Conservation (phyloP, 176 grass and related monocot genomes). For the Typha latifolia region DNA sequence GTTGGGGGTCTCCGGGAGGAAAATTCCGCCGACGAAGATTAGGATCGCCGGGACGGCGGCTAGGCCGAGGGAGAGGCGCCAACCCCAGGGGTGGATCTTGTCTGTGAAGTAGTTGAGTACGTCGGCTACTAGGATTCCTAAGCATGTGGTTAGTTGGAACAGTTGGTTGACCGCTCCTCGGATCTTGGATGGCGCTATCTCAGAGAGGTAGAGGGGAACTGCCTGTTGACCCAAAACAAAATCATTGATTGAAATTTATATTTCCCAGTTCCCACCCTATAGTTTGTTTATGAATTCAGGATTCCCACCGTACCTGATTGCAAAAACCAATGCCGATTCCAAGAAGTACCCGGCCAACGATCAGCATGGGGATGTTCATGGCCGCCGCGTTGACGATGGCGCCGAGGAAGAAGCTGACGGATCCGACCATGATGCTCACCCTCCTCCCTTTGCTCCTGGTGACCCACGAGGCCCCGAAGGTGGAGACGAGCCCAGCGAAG, state of each 20-base stretch:
- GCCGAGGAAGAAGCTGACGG: slow-evolving; percentile 50
- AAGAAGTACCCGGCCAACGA: slow-evolving; percentile 69
- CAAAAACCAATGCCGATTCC: slow-evolving; percentile 88
- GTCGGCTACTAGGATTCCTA: slow-evolving; percentile 49
- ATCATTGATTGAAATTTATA: neutral
- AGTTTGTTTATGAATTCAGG: no score
- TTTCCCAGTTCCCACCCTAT: no score
- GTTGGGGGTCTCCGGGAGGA: slow-evolving; percentile 53
- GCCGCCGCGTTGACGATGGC: slow-evolving; percentile 52
- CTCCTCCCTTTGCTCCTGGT: slow-evolving; percentile 45
- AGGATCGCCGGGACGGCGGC: slow-evolving; percentile 36
- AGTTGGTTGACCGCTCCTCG: slow-evolving; percentile 54
- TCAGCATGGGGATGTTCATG: slow-evolving; percentile 66
- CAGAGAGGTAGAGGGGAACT: slow-evolving; percentile 59
- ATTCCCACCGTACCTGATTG: slow-evolving; percentile 75
- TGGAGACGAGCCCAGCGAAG: slow-evolving; percentile 53
- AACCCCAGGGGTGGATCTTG: slow-evolving; percentile 40
- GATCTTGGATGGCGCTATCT: slow-evolving; percentile 49
- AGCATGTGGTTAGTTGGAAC: slow-evolving; percentile 56
- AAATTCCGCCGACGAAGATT: slow-evolving; percentile 30
- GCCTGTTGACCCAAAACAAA: slow-evolving; percentile 30
- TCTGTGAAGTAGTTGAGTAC: slow-evolving; percentile 48
- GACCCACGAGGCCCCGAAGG: slow-evolving; percentile 49
- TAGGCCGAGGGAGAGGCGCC: slow-evolving; percentile 55
- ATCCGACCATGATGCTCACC: slow-evolving; percentile 66